Conservation (phyloP, 2,329 filamentous ascomycete species). For the Trichoderma sp. region DNA sequence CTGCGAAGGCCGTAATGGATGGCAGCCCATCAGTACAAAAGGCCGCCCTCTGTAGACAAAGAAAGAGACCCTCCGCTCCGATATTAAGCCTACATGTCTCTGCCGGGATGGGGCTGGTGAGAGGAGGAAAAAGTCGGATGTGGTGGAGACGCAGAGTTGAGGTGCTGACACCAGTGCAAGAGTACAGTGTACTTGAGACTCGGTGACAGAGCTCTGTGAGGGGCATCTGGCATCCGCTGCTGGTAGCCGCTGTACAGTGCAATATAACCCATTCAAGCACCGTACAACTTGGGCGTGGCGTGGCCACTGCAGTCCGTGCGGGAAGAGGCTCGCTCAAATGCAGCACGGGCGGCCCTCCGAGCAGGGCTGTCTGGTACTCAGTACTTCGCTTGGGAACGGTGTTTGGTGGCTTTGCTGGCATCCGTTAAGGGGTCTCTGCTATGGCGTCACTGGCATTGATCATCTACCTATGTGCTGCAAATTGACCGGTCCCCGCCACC, state of each 20-base stretch:
- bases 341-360: background rate
- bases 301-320: background rate
- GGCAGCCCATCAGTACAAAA: background rate
- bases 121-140: background rate
- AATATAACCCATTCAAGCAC: too few relatives aligned
- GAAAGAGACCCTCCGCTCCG: conserved; percentile 1
- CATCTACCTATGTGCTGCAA: conserved; percentile 29
- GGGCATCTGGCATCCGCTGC: background rate
- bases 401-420: conserved; percentile 17
- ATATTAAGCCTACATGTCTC: background rate
- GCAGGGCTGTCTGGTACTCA: background rate
- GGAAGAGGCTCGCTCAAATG: background rate
- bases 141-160: background rate
- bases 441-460: conserved; percentile 42
- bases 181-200: background rate
- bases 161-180: background rate
- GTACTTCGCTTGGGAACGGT: background rate
- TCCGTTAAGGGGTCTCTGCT: conserved; percentile 27
- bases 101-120: conserved; percentile 2
- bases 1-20: conserved; percentile 12
- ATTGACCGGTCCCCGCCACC: conserved; percentile 34
- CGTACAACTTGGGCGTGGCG: background rate
- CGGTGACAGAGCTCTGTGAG: conserved; percentile 4
- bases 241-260: background rate
- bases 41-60: too few relatives aligned